Conservation (phyloP, 805 yeast species). For the Cyberlindnera americana region DNA sequence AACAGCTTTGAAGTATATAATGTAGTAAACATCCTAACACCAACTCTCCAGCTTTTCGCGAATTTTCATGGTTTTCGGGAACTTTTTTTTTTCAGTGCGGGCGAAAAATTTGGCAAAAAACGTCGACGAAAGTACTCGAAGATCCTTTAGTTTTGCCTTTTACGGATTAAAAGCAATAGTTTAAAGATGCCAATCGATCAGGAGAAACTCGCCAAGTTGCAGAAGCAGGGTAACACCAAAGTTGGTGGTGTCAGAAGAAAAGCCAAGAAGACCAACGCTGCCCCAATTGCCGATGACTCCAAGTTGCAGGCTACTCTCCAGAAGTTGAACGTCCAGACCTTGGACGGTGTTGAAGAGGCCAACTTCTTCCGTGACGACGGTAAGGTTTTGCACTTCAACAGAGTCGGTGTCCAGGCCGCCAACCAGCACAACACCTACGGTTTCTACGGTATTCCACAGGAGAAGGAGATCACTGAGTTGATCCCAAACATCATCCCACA, state of each 20-base stretch:
- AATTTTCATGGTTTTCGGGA: no score
- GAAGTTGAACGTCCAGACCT: constrained; percentile 84
- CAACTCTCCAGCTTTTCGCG: not conserved
- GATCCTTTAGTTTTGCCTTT: not conserved
- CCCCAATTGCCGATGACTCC: constrained; percentile 79
- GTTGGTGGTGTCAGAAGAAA: constrained; percentile 88
- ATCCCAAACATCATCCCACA: constrained; percentile 93
- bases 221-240: constrained; percentile 79
- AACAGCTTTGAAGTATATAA: not conserved
- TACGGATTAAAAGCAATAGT: no score
- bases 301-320: constrained; percentile 85
- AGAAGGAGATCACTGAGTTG: constrained; percentile 87
- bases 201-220: constrained; percentile 90
- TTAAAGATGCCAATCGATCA: constrained; percentile 78
- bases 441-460: constrained; percentile 92
- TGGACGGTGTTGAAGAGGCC: constrained; percentile 92
- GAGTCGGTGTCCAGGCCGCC: constrained; percentile 95
- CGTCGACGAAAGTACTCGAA: constrained; percentile 3
- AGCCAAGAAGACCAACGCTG: constrained; percentile 69
- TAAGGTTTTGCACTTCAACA: constrained; percentile 90
- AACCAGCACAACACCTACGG: constrained; percentile 88
- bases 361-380: constrained; percentile 98
- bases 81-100: no score
- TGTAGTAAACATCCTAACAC: constrained; percentile 4
- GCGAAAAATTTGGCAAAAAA: constrained; percentile 2